Percentiles rank a stretch among this genome's conserved stretches.
Conservation (phyloP, 345 rosid species). For the Gossypium arboreum region DNA sequence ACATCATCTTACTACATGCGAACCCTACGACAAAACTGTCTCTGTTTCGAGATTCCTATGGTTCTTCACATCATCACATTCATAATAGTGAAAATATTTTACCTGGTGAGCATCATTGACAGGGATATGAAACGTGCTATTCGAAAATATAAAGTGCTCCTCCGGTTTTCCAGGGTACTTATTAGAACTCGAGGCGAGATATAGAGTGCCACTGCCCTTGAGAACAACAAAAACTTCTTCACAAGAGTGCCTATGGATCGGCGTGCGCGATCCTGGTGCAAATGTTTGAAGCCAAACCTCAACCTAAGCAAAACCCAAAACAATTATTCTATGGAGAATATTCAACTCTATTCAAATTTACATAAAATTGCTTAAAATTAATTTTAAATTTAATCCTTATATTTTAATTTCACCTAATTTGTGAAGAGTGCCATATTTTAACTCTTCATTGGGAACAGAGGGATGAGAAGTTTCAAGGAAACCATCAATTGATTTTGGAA, state of each 20-base stretch:
- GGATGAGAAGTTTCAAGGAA: too few relatives aligned
- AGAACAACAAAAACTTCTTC: slow-evolving; percentile 28
- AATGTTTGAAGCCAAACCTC: slow-evolving; percentile 93
- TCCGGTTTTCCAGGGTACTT: slow-evolving; percentile 74
- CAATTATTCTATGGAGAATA: not conserved
- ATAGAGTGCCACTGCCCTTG: not conserved
- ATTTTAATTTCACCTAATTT: not conserved
- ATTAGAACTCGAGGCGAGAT: slow-evolving; percentile 57
- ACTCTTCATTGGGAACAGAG: too few relatives aligned
- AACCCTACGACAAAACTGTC: not conserved
- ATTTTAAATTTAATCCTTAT: not conserved
- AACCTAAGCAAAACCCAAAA: slow-evolving; percentile 39
- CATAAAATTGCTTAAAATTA: not conserved
- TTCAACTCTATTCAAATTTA: not conserved
- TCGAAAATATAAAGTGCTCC: slow-evolving; percentile 54
- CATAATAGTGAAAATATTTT: not conserved
- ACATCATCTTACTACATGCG: not conserved
- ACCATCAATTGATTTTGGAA: not conserved
- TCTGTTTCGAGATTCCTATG: not conserved
- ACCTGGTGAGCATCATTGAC: slow-evolving; percentile 95
- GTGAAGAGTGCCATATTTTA: too few relatives aligned
- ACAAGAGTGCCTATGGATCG: slow-evolving; percentile 91
- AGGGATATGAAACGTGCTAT: slow-evolving; percentile 78
- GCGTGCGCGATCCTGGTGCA: slow-evolving; percentile 75
- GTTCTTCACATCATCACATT: not conserved